Conservation (phyloP, 345 rosid species). For the Murraya koenigii region DNA sequence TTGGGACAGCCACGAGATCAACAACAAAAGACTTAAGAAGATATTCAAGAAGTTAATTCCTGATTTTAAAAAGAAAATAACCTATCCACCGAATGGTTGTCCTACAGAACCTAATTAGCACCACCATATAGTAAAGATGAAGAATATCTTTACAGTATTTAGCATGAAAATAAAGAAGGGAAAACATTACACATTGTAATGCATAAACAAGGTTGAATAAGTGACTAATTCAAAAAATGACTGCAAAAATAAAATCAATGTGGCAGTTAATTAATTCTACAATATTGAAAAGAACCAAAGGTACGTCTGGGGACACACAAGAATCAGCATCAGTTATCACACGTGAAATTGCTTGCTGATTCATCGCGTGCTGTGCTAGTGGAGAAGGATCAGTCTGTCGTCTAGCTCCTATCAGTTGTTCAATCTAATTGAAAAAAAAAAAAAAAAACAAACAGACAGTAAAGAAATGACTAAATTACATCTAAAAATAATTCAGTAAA, state of each 20-base stretch:
- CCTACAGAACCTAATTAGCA: not conserved
- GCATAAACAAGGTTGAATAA: not conserved
- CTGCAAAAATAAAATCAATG: not conserved
- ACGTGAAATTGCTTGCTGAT: not conserved
- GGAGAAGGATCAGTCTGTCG: constrained; percentile 8
- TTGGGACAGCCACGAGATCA: not conserved
- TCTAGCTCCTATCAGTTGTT: not conserved
- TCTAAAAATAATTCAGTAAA: not conserved
- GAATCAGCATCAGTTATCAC: not conserved
- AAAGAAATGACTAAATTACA: not conserved
- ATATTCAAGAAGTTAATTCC: not conserved
- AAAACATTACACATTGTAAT: not conserved
- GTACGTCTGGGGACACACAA: not conserved
- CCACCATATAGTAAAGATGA: not conserved
- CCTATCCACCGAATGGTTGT: not conserved
- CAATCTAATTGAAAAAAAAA: constrained; percentile 9
- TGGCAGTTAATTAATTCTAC: not conserved
- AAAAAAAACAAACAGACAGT: too few relatives aligned
- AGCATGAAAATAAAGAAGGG: not conserved
- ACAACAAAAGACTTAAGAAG: not conserved
- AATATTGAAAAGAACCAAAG: not conserved
- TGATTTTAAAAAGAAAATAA: not conserved
- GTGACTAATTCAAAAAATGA: not conserved
- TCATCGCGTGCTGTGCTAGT: not conserved
- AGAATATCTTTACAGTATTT: not conserved